Conservation (phyloP, 768 basidiomycete species). For the Collybiopsis confluens region DNA sequence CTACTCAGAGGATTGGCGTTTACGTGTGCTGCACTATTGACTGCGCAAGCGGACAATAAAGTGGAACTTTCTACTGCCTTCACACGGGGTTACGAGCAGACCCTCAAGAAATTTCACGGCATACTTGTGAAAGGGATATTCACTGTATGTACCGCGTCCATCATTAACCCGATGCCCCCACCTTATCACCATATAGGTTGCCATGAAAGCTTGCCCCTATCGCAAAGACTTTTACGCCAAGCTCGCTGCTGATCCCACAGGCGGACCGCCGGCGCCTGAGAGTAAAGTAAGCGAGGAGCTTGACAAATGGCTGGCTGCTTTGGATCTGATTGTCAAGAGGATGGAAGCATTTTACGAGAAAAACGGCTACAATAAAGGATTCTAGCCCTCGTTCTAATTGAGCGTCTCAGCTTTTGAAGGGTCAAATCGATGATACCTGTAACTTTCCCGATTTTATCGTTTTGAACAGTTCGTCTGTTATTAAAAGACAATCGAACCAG, state of each 20-base stretch:
- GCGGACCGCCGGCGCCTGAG: conserved; percentile 38
- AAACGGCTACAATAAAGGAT: conserved; percentile 51
- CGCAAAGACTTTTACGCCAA: conserved; percentile 67
- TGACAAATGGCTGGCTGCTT: conserved; percentile 62
- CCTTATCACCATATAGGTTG: conserved; percentile 34
- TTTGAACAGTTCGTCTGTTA: no score
- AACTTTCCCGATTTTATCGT: no score
- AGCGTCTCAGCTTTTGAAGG: no score
- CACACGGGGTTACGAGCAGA: conserved; percentile 72
- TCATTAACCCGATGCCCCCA: background rate
- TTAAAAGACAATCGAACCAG: no score
- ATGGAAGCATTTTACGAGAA: conserved; percentile 60
- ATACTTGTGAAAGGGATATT: conserved; percentile 67
- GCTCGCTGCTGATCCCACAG: conserved; percentile 54
- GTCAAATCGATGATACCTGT: no score
- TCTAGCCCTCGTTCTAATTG: conserved; percentile 23
- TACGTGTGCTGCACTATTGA: conserved; percentile 77
- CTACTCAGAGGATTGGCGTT: conserved; percentile 87
- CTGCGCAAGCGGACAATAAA: conserved; percentile 58
- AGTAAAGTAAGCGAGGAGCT: conserved; percentile 57
- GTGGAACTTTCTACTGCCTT: conserved; percentile 73
- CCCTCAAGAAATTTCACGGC: conserved; percentile 82
- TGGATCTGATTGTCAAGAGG: conserved; percentile 49
- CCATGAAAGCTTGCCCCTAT: conserved; percentile 64
- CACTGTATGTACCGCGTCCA: conserved; percentile 18